Conservation (phyloP, 352 stramenopile species). For the Thraustochytrium sp. region DNA sequence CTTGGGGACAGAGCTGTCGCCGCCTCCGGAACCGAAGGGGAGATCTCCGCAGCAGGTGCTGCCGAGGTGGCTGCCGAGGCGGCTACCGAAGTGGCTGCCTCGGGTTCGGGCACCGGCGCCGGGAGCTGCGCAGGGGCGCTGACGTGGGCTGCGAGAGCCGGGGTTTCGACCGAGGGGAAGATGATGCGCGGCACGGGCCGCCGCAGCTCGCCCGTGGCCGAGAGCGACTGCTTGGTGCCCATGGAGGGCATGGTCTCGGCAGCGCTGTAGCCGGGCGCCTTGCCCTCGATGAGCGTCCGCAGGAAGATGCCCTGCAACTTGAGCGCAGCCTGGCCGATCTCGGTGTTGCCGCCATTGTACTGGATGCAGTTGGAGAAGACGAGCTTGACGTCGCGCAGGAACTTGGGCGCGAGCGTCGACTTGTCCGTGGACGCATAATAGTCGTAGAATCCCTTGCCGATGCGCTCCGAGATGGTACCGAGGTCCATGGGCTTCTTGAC, state of each 20-base stretch:
- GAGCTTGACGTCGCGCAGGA: constrained; percentile 50
- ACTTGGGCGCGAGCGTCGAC: constrained; percentile 3
- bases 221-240: background rate
- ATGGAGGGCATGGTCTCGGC: background rate
- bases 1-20: too few relatives aligned
- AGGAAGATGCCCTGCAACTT: background rate
- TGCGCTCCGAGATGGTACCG: background rate
- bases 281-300: background rate
- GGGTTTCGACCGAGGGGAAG: too few relatives aligned
- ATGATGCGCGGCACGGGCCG: background rate
- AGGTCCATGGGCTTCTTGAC: background rate
- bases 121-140: too few relatives aligned
- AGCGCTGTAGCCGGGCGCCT: background rate
- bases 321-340: background rate
- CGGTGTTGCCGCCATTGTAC: constrained; percentile 61
- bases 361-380: constrained; percentile 80
- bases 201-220: background rate
- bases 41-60: too few relatives aligned
- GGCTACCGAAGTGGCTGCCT: too few relatives aligned
- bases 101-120: too few relatives aligned
- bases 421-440: constrained; percentile 29
- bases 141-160: too few relatives aligned
- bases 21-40: too few relatives aligned
- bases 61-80: too few relatives aligned
- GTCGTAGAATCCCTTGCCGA: background rate